A percentile compares a stretch with the other conserved stretches of the same genome.
phyloP scores from a whole-genome alignment of 208 protist genomes.

The Angomonas desouzai region DNA sequence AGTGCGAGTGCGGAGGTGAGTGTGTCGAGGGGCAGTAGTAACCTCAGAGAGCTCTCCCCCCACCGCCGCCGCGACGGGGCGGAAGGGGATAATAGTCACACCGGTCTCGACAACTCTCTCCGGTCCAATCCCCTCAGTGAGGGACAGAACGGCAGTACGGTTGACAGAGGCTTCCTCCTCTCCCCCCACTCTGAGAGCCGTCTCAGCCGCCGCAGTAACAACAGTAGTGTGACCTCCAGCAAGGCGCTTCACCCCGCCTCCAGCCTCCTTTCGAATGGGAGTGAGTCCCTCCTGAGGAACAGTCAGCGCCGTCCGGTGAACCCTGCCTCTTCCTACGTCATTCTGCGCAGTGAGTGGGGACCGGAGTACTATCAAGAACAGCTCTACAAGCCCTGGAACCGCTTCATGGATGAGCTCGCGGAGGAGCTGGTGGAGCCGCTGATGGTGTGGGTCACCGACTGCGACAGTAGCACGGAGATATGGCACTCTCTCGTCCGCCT shows the following conservation, averaged over 20 bases:
- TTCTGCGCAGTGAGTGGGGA: conserved; percentile 38
- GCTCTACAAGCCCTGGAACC: conserved; percentile 42
- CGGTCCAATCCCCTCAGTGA: not conserved
- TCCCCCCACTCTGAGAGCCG: not conserved
- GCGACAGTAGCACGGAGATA: conserved; percentile 18
- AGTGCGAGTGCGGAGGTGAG: not conserved
- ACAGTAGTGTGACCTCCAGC: not conserved
- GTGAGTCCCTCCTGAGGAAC: not conserved
- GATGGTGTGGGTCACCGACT: conserved; percentile 36
- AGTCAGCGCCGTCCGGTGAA: conserved; percentile 5
- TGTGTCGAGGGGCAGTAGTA: not conserved
- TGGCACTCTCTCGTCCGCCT: conserved; percentile 23
- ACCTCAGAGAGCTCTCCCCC: not conserved
- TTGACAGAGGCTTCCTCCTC: not conserved
- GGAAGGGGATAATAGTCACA: not conserved
- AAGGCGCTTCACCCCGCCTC: not conserved
- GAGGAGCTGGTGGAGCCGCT: conserved; percentile 28
- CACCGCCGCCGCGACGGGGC: not conserved
- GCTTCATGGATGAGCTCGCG: conserved; percentile 25
- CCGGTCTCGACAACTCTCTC: not conserved
- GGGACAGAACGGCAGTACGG: not conserved
- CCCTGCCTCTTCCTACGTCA: conserved; percentile 27
- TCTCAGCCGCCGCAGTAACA: not conserved
- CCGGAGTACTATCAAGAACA: conserved; percentile 41
- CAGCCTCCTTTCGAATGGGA: not conserved